These are phyloP conservation scores for Herpotrichia juniperi DNA, from an alignment of 2,329 filamentous ascomycete genomes.

Conservation along the genomic window DNA sequence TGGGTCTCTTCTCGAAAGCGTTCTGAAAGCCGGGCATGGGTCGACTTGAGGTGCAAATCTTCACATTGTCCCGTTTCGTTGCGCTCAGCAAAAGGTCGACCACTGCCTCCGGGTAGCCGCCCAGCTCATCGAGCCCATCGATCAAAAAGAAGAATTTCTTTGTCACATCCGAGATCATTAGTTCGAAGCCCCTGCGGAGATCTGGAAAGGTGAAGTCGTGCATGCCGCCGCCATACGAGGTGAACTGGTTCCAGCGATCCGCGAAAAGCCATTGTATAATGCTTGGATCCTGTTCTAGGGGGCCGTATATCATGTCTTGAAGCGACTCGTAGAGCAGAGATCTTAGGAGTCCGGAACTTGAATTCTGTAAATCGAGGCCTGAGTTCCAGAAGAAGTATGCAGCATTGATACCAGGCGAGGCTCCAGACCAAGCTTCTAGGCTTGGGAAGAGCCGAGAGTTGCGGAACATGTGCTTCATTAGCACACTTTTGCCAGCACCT, in stretches of 20 bases:
- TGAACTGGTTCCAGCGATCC: slow-evolving; percentile 37
- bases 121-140: slow-evolving; percentile 39
- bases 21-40: slow-evolving; percentile 23
- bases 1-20: slow-evolving; percentile 29
- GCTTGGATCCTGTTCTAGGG: slow-evolving; percentile 28
- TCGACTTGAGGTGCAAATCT: slow-evolving; percentile 38
- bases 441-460: slow-evolving; percentile 30
- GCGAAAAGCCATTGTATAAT: slow-evolving; percentile 33
- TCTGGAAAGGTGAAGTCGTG: slow-evolving; percentile 26
- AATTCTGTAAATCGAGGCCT: slow-evolving; percentile 36
- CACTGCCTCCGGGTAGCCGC: slow-evolving; percentile 25
- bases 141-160: slow-evolving; percentile 42
- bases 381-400: slow-evolving; percentile 55
- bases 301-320: slow-evolving; percentile 40
- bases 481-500: slow-evolving; percentile 55
- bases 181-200: slow-evolving; percentile 29
- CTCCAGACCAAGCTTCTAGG: slow-evolving; percentile 37
- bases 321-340: slow-evolving; percentile 37
- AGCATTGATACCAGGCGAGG: slow-evolving; percentile 37
- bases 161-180: slow-evolving; percentile 30
- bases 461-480: slow-evolving; percentile 48
- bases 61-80: slow-evolving; percentile 34
- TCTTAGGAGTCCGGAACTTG: slow-evolving; percentile 27
- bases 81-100: slow-evolving; percentile 25
- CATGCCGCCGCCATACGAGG: slow-evolving; percentile 33